A percentile compares a stretch with the other conserved stretches of the same genome.
Conservation (phyloP, 768 basidiomycete species). For the Suillus spraguei region DNA sequence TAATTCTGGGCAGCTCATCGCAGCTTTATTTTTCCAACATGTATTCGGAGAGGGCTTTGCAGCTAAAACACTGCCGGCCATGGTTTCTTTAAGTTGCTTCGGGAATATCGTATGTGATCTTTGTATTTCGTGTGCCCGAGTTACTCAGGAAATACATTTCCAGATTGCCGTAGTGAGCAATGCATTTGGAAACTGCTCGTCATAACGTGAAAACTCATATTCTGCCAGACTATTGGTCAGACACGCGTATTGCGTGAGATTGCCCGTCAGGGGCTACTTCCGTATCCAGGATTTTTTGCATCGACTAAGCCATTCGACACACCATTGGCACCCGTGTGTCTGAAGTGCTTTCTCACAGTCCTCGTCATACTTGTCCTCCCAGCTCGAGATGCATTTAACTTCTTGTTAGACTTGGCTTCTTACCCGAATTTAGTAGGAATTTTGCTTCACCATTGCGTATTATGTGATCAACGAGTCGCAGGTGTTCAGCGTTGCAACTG, state of each 20-base stretch:
- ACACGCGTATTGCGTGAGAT: constrained; percentile 52
- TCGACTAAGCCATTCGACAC: constrained; percentile 52
- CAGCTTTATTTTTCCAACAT: constrained; percentile 50
- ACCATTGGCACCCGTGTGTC: constrained; percentile 43
- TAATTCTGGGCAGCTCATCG: constrained; percentile 46
- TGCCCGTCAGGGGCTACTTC: constrained; percentile 54
- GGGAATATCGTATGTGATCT: constrained; percentile 37
- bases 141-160: neutral
- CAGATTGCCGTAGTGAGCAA: constrained; percentile 9
- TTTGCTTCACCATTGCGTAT: constrained; percentile 11
- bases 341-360: constrained; percentile 42
- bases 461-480: constrained; percentile 9
- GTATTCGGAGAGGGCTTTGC: constrained; percentile 46
- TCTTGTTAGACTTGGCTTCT: constrained; percentile 43
- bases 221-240: constrained; percentile 38
- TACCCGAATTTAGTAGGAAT: constrained; percentile 39
- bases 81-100: constrained; percentile 42
- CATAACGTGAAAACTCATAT: neutral
- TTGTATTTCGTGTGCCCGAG: constrained; percentile 10
- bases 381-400: constrained; percentile 46
- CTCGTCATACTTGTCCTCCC: constrained; percentile 46
- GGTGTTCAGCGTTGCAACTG: constrained; percentile 30
- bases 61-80: constrained; percentile 39
- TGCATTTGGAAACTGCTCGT: neutral
- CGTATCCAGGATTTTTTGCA: constrained; percentile 49